Base-by-base conservation (phyloP, 768 basidiomycete genomes). In the Mycena rosella region DNA sequence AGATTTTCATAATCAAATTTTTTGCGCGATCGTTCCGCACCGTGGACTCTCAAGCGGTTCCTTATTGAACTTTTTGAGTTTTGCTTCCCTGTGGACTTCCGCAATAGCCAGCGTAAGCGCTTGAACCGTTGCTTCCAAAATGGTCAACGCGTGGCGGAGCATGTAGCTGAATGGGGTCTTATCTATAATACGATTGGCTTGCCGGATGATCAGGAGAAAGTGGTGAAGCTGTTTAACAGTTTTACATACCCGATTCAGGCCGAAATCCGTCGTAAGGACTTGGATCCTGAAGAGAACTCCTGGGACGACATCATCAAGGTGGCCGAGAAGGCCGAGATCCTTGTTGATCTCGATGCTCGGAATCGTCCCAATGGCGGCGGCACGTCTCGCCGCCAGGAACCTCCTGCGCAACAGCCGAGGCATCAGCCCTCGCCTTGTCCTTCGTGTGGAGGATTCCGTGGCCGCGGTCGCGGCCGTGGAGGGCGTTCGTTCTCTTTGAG, bases 11-110 rank as follows among this genome's bases (percentile, higher is more conserved):
- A 72, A 69, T 10, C 63, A 55, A 1, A 66, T 74, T 22, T 66
- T 74, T 22, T n/a, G n/a, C n/a, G n/a, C n/a, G n/a, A n/a, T n/a
- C n/a, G 61, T 73, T 0, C 26, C 55, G 54, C 74, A 14, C 15
- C 70, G 4, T 81, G 74, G 76, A 68, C 24, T 3, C 30, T 82
- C 0, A 32, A 68, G 10, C 24, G 72, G 0, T 82, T 82, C 64
- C 81, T 80, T 57, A 38, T 64, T 5, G 76, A 73, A 38, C 20
- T 83, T 14, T 82, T 80, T 58, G 73, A 81, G 34, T 79, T 78
- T 30, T 81, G 81, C 32, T 83, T 83, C 68, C 81, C 81, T 0
- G 55, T 74, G 0, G 71, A 79, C 40, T 81, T 52, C 65, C 47
- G 38, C 14, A 54, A 60, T 20, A 61, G 24, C 18, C 59, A 60